Evolutionary conservation across 1,284 basidiomycete genomes (phyloP), one percentile per base, ranked within the genome.

Genomic region (Thecaphora frezii): DNA sequence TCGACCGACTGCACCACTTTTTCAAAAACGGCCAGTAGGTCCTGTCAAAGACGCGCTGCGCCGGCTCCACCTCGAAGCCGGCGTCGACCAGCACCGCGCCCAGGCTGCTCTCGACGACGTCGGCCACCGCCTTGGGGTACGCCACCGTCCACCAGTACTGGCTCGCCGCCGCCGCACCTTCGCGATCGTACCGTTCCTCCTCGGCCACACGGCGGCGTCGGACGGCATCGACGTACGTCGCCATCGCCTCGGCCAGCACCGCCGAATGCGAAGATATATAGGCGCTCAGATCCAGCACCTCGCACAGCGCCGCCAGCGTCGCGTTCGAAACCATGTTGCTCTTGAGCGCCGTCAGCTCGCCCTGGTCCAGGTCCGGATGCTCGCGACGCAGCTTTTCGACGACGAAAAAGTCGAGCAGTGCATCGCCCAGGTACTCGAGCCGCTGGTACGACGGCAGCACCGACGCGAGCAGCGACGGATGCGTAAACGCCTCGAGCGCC

Each of bases 391-490:
- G 44, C 2, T 42, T 26, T 0, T 2, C n/a, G 1, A 70, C 66
- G 21, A 69, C 59, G 37, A 44, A 47, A 21, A 53, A 64, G 19
- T 74, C 72, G 5, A 74, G 25, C 43, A 66, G 56, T 2, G 70
- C 61, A 52, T 74, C 72, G 1, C 72, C 72, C 1, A 74, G 44
- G 41, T 73, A 74, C 46, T 73, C 72, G 14, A 74, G 52, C 7
- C 72, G 51, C 48, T 74, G 65, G 47, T 73, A 74, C 5, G 48
- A 55, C 0, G 70, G 67, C 13, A 70, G 44, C 2, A 59, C 47
- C 10, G 50, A 50, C 1, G 50, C 61, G 10, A 69, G 48, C 24
- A 66, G 47, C 1, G 54, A 54, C 1, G 70, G 58, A 30, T 74
- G 72, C 1, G 66, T 73, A 7, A 70, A 59, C 2, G 70, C 68